Conservation (phyloP, 768 basidiomycete genomes). For the Phanerodontia chrysosporium region DNA sequence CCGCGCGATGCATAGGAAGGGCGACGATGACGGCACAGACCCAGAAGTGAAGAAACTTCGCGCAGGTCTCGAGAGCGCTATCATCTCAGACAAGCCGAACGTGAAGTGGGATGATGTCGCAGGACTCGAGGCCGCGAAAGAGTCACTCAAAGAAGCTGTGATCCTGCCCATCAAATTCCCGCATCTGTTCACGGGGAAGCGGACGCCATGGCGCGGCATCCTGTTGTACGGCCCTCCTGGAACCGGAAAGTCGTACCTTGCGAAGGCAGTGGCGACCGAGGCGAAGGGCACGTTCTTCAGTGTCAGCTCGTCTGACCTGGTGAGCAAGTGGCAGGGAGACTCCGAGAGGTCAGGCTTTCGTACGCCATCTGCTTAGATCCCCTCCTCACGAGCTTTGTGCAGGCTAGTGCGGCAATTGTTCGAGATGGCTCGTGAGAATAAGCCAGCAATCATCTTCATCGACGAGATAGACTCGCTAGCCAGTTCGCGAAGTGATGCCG, state of each 20-base stretch:
- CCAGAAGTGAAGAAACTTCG: conserved; percentile 95
- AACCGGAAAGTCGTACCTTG: conserved; percentile 94
- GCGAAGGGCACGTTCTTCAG: conserved; percentile 99
- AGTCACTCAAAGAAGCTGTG: conserved; percentile 94
- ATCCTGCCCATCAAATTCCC: conserved; percentile 99
- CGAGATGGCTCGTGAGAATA: conserved; percentile 91
- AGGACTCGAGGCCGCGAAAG: conserved; percentile 92
- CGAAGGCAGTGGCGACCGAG: conserved; percentile 98
- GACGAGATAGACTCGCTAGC: conserved; percentile 98
- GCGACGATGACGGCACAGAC: conserved; percentile 74
- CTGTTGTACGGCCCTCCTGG: conserved; percentile 96
- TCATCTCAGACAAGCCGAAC: conserved; percentile 90
- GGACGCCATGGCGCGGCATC: conserved; percentile 96
- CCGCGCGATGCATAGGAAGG: conserved; percentile 34
- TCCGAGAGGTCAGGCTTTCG: conserved; percentile 74
- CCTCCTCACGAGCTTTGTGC: not conserved
- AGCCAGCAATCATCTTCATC: conserved; percentile 98
- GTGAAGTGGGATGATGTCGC: conserved; percentile 99
- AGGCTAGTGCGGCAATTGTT: conserved; percentile 96
- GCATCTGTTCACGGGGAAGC: conserved; percentile 96
- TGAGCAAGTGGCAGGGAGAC: conserved; percentile 99
- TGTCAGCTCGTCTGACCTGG: conserved; percentile 91
- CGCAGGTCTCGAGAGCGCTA: conserved; percentile 84
- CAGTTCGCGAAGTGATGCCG: conserved; percentile 92
- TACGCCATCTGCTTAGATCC: not conserved